Base-by-base conservation (phyloP, 768 basidiomycete species). In the Suillus fuscotomentosus region DNA sequence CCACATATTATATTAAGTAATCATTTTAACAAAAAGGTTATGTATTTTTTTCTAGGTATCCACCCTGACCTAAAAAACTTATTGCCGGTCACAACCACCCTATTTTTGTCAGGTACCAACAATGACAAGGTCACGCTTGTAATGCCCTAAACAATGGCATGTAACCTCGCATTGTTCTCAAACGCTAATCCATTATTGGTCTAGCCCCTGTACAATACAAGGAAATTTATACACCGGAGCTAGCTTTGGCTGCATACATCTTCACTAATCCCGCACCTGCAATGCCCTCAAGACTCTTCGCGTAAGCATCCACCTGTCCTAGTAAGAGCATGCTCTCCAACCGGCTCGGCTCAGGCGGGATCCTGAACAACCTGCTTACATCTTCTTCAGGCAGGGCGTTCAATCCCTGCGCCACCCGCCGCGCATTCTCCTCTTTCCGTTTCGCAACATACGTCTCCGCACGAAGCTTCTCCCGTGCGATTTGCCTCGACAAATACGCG, bases 351-450 rank as follows among this genome's bases (percentile, higher is more conserved):
- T 97, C 95, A 24, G 87, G 80, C 8, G 94, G 92, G 43, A 95
- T 91, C 79, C 91, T 94, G 82, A 94, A 95, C 73, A 95, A 72
- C 66, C 94, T 83, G 71, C 85, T 82, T 41, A 94, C 86, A 70
- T 94, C 91, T 73, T 97, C 92, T 75, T 94, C 91, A 2, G 95
- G 95, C 36, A 96, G 81, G 67, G 95, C 93, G 31, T 86, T 86
- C 60, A 96, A 79, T 14, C 95, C 95, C 71, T 95, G 92, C 45
- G 87, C 88, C 66, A 90, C 83, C 51, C 95, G 86, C 60, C 80
- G 80, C 43, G 83, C 84, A 71, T 93, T 97, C 78, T 97, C 95
- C 74, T 97, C 95, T 73, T 90, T 92, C 63, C 94, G 87, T 77
- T 95, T 95, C 70, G 86, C 83, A 61, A 95, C 77, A 72, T 90